These are phyloP conservation scores for Aspergillus sp. DNA, from an alignment of 2,329 filamentous ascomycete species.

Conservation along the genomic window DNA sequence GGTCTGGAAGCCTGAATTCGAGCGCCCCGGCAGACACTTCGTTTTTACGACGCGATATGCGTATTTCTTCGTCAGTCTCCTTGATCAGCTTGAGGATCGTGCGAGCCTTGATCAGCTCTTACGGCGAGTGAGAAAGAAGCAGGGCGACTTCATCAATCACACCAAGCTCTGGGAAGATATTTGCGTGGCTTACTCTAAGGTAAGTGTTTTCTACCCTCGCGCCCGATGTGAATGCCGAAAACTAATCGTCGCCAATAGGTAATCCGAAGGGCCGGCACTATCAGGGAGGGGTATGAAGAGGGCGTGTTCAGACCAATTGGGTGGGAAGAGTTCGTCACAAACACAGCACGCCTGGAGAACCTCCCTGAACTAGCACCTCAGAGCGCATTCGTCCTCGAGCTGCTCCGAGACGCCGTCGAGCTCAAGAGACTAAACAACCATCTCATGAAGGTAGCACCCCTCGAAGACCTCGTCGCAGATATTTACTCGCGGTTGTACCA, in stretches of 20 bases:
- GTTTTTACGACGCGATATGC: constrained; percentile 86
- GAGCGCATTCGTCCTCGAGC: constrained; percentile 44
- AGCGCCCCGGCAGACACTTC: constrained; percentile 75
- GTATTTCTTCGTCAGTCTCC: constrained; percentile 65
- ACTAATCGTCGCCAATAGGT: constrained; percentile 28
- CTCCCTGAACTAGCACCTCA: constrained; percentile 47
- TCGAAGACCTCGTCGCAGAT: constrained; percentile 91
- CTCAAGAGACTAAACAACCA: constrained; percentile 73
- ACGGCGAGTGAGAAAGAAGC: constrained; percentile 70
- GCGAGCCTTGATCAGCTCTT: constrained; percentile 67
- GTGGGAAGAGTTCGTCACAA: constrained; percentile 55
- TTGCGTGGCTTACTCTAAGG: constrained; percentile 47
- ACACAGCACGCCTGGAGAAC: constrained; percentile 50
- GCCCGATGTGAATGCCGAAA: no score
- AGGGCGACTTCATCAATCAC: constrained; percentile 62
- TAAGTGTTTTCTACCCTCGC: no score
- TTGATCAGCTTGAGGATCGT: constrained; percentile 67
- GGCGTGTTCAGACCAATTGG: constrained; percentile 54
- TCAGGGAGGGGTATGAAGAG: constrained; percentile 55
- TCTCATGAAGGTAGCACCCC: constrained; percentile 72
- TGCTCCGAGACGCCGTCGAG: constrained; percentile 58
- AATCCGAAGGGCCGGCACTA: constrained; percentile 47
- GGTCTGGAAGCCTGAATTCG: constrained; percentile 88
- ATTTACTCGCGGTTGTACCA: constrained; percentile 59
- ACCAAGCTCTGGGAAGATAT: constrained; percentile 54